phyloP scores from a whole-genome alignment of 495 filamentous ascomycete genomes.

The Neurospora hispaniola region DNA sequence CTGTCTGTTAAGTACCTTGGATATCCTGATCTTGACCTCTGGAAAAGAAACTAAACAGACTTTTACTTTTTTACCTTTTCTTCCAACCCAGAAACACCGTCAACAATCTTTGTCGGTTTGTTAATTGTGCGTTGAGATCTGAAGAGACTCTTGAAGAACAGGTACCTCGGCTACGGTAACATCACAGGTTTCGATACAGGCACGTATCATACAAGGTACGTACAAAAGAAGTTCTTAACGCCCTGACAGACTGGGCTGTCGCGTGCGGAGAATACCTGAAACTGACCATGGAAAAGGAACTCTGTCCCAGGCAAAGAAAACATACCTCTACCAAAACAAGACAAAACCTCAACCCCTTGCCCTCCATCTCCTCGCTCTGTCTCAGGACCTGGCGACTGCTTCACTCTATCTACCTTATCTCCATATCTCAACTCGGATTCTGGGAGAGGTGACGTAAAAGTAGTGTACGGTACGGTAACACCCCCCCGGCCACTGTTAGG shows the following conservation, averaged over 20 bases:
- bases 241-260: neutral
- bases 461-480: neutral
- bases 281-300: neutral
- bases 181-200: neutral
- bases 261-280: neutral
- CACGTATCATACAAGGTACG: neutral
- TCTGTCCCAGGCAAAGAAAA: neutral
- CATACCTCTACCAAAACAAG: neutral
- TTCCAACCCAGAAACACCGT: neutral
- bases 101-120: neutral
- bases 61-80: neutral
- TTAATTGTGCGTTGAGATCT: neutral
- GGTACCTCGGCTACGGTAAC: neutral
- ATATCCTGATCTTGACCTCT: neutral
- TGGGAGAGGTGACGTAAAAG: neutral
- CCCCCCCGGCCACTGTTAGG: neutral
- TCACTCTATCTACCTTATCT: neutral
- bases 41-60: neutral
- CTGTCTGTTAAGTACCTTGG: neutral
- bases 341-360: neutral
- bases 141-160: neutral
- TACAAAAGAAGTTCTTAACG: neutral
- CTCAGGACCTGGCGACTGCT: neutral
- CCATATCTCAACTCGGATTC: neutral
- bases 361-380: neutral